Evolutionary conservation across 2,329 filamentous ascomycete genomes (phyloP), one percentile per base, ranked within the genome.

Genomic region (Ophiosphaerella narmari): DNA sequence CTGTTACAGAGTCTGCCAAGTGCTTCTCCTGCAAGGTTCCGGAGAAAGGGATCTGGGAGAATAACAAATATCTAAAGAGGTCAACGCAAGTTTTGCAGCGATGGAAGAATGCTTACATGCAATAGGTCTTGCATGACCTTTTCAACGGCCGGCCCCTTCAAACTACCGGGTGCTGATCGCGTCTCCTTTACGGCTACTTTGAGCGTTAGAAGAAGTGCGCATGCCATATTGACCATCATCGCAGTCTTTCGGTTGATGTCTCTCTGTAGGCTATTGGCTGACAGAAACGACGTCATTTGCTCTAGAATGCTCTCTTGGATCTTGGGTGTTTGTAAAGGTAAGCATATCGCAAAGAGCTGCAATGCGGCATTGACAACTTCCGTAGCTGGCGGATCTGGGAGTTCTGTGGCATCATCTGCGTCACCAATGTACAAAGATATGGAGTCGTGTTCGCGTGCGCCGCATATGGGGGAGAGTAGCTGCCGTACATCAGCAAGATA

Each of bases 231-330:
- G 52, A 97, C 89, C 52, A 86, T 88, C 74, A 99, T 91, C 2
- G 95, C 94, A 29, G 91, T 89, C 71, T 90, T 96, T 43, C 93
- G 84, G 5, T 92, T 92, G 1, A 88, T 88, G 62, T 97, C 94
- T 56, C 94, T 84, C 60, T 93, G 89, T 18, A 97, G 78, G 42
- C 84, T 85, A 0, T 86, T 85, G 1, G 91, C 89, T 0, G 90
- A 88, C n/a, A 94, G 79, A 66, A 95, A 96, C 0, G 90, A 94
- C 13, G 90, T 88, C 40, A 97, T 87, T 68, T 99, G 94, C 72
- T 99, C 94, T 8, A 99, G 78, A 40, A 96, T 90, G 67, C 93
- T 97, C 72, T 99, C 94, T 66, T 99, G 94, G 2, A 99, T 90
- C 66, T 93, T 96, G 4, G 90, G 82, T 0, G 90, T 88, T 39